Conservation (phyloP, 2,329 filamentous ascomycete species). For the Clonostachys chloroleuca region DNA sequence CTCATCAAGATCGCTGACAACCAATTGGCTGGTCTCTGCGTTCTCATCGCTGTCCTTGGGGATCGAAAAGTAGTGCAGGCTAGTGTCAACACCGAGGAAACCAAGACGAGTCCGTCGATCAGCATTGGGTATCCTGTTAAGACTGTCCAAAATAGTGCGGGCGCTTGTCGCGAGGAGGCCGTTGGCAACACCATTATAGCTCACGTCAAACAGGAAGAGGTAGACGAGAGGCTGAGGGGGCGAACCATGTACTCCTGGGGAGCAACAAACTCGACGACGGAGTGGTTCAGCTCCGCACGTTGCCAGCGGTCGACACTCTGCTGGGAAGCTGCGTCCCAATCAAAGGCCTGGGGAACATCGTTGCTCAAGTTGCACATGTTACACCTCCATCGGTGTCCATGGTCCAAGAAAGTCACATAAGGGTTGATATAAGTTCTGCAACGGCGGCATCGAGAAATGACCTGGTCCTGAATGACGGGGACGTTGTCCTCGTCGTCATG, state of each 20-base stretch:
- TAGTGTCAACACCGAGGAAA: constrained; percentile 93
- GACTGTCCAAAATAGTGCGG: constrained; percentile 88
- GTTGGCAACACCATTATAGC: constrained; percentile 82
- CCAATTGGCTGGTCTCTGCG: constrained; percentile 83
- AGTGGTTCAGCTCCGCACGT: constrained; percentile 86
- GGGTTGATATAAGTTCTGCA: constrained; percentile 98
- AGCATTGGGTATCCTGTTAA: constrained; percentile 97
- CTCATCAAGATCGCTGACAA: constrained; percentile 92
- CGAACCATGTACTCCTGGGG: constrained; percentile 99
- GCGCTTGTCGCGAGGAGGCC: constrained; percentile 90
- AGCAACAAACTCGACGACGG: constrained; percentile 96
- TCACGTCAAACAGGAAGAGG: constrained; percentile 92
- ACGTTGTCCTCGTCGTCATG: constrained; percentile 91
- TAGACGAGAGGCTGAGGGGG: constrained; percentile 95
- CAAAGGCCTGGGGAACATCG: constrained; percentile 97
- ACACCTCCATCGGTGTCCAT: constrained; percentile 96
- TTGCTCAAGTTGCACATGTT: constrained; percentile 99
- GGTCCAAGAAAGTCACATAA: constrained; percentile 92
- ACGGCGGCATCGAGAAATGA: constrained; percentile 92
- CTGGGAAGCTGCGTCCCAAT: constrained; percentile 92
- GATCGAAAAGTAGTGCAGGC: constrained; percentile 93
- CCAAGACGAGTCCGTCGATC: constrained; percentile 88
- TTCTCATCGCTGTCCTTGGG: constrained; percentile 83
- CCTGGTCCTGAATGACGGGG: constrained; percentile 91
- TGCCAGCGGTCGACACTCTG: constrained; percentile 91